These are phyloP conservation scores for Globisporangium radiosum DNA, from an alignment of 352 stramenopile species.

Conservation along the genomic window DNA sequence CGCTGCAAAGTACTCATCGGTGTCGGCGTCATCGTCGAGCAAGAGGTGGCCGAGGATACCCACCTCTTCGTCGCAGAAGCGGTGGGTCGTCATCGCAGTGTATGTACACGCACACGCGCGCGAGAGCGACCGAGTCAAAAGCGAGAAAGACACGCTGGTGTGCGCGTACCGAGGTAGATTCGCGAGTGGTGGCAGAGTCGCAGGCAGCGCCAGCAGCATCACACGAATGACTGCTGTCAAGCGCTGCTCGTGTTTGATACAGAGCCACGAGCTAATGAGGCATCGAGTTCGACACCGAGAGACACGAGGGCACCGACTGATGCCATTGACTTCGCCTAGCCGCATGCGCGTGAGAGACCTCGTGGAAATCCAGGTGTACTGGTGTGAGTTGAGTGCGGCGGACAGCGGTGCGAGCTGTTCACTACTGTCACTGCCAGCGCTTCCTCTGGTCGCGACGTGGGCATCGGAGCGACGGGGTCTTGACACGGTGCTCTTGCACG, in stretches of 20 bases:
- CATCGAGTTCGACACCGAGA: background rate
- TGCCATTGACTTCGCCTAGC: background rate
- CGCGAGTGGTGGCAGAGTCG: background rate
- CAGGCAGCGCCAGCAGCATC: background rate
- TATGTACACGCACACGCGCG: background rate
- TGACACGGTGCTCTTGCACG: too few species aligned
- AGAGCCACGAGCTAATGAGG: too few species aligned
- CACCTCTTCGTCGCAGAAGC: slow-evolving; percentile 12
- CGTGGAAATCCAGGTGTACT: background rate
- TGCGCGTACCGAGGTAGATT: background rate
- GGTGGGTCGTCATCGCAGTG: slow-evolving; percentile 1
- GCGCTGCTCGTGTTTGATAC: too few species aligned
- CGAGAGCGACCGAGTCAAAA: background rate
- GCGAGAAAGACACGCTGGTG: too few species aligned
- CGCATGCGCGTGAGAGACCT: background rate
- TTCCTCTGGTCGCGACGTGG: too few species aligned
- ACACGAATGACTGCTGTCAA: background rate
- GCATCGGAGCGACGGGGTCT: too few species aligned
- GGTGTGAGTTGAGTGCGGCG: too few species aligned
- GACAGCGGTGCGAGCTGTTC: background rate
- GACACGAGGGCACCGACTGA: background rate
- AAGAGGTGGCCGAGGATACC: slow-evolving; percentile 10
- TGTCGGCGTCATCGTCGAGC: slow-evolving; percentile 1
- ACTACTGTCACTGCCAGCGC: too few species aligned
- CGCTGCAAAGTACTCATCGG: slow-evolving; percentile 4